Conservation (phyloP, 2,329 filamentous ascomycete genomes). For the Microsporum canis region DNA sequence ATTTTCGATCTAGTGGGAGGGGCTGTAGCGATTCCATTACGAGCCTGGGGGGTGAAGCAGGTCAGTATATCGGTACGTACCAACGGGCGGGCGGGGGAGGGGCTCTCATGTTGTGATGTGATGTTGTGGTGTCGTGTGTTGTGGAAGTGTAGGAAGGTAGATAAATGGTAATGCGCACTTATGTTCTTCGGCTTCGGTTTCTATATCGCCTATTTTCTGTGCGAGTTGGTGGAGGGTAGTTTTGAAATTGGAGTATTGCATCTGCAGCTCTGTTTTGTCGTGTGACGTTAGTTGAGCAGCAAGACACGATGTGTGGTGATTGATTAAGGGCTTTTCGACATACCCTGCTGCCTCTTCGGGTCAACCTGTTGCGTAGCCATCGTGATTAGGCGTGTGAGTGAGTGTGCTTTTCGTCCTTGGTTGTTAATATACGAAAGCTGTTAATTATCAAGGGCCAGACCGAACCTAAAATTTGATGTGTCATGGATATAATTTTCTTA, state of each 20-base stretch:
- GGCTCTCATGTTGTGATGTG: not conserved
- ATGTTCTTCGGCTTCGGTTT: slow-evolving; percentile 95
- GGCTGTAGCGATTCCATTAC: slow-evolving; percentile 86
- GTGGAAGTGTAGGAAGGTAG: not conserved
- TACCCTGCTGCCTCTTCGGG: slow-evolving; percentile 39
- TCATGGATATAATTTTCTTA: not conserved
- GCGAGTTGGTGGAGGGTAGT: slow-evolving; percentile 78
- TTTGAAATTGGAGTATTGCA: slow-evolving; percentile 46
- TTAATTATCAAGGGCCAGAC: not conserved
- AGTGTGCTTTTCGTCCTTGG: no score
- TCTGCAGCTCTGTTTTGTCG: slow-evolving; percentile 34
- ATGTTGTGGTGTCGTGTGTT: not conserved
- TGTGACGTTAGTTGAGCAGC: not conserved
- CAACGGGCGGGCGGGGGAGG: not conserved
- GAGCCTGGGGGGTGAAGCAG: slow-evolving; percentile 48
- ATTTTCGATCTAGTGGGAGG: slow-evolving; percentile 76
- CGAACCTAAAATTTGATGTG: not conserved
- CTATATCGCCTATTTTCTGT: slow-evolving; percentile 92
- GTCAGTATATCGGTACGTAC: not conserved
- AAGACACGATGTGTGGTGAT: not conserved
- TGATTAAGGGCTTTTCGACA: slow-evolving; percentile 2
- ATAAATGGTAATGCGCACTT: slow-evolving; percentile 52
- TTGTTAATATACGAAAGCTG: not conserved
- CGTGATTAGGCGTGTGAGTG: slow-evolving; percentile 2
- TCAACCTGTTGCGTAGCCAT: slow-evolving; percentile 34